Evolutionary conservation across 2,329 filamentous ascomycete species (phyloP), one percentile per base, ranked within the genome.

Genomic region (Monilinia fructicola): DNA sequence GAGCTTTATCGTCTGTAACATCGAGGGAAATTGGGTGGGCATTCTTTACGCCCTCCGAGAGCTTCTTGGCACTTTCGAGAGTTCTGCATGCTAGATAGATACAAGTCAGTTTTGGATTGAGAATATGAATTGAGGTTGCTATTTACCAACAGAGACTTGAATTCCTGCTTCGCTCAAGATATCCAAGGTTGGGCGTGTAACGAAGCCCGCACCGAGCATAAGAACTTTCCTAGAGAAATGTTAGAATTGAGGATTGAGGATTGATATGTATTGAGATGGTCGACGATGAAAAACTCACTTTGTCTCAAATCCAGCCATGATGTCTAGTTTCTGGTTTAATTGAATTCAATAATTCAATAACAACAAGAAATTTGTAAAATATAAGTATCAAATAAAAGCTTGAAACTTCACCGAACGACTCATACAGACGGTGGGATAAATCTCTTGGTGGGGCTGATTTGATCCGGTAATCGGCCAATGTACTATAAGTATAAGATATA

Each of bases 41-140:
- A 31, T 63, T 63, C 35, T 88, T 84, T 77, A 94, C 85, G 73
- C 89, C 89, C 69, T 82, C 85, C 55, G 86, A 85, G 70, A 97
- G 88, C 74, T 87, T 86, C 84, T 96, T 82, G 67, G 93, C 92
- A 64, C 82, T 86, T 74, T 89, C 86, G 66, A 96, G 84, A 54
- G 90, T 63, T 42, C 60, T 42, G 60, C 60, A 63, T 53, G 60
- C 60, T 63, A 10, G 11, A 10, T 63, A 10, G 6, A 6, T 10
- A 21, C 6, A 42, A 23, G 60, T 63, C 28, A 63, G 60, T 16
- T 28, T 42, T 11, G 6, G 10, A 2, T 31, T n/a, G 5, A 11
- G 23, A 12, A 26, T 3, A 26, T 26, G 14, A 40, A 48, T 21
- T 58, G 52, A 23, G 28, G n/a, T 44, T 21, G 21, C 4, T 1